These are phyloP conservation scores for Thielaviopsis populi DNA, from an alignment of 2,329 filamentous ascomycete species.

Conservation along the genomic window DNA sequence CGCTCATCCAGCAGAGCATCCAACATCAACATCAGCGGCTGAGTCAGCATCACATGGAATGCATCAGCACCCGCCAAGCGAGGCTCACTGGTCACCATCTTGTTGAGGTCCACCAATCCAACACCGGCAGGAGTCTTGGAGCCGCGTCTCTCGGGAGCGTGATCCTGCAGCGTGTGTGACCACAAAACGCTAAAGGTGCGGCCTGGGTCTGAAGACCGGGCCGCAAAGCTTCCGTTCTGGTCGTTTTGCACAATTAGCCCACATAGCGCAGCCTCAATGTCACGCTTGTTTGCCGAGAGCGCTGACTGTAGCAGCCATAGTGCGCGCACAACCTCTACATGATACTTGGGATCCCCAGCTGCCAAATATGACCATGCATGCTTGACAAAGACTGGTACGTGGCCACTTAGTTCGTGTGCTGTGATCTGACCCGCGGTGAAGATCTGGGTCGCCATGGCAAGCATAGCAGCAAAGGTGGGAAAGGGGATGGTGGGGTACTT, in stretches of 20 bases:
- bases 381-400: conserved; percentile 54
- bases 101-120: conserved; percentile 12
- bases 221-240: conserved; percentile 31
- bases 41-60: conserved; percentile 59
- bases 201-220: conserved; percentile 43
- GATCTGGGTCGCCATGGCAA: conserved; percentile 25
- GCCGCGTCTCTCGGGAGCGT: conserved; percentile 36
- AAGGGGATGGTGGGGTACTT: conserved; percentile 38
- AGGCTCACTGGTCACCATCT: conserved; percentile 23
- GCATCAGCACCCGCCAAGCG: conserved; percentile 42
- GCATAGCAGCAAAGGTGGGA: conserved; percentile 41
- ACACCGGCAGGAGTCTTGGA: conserved; percentile 24
- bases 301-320: conserved; percentile 73
- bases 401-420: conserved; percentile 34
- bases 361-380: conserved; percentile 70
- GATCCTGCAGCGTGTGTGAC: conserved; percentile 60
- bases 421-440: conserved; percentile 8
- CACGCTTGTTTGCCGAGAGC: conserved; percentile 49
- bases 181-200: conserved; percentile 63
- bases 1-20: conserved; percentile 61
- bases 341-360: conserved; percentile 74
- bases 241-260: conserved; percentile 48
- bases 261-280: conserved; percentile 67
- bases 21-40: conserved; percentile 67
- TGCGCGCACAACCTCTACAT: conserved; percentile 78